phyloP scores from a whole-genome alignment of 208 protist genomes.

The Balamuthia mandrillaris region DNA sequence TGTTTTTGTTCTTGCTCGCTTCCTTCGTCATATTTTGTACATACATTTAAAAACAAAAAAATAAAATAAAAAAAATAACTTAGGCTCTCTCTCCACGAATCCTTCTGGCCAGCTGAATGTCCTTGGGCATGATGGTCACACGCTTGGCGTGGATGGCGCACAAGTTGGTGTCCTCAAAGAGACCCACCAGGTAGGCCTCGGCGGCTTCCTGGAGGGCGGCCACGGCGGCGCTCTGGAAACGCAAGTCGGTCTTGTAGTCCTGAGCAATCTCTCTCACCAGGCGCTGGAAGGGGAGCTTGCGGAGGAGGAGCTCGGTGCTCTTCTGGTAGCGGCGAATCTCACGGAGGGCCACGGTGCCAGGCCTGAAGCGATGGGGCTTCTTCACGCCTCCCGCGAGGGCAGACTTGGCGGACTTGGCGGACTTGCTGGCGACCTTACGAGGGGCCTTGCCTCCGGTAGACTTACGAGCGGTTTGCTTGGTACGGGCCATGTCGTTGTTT shows the following conservation, averaged over 20 bases:
- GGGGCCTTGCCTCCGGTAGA: conserved; percentile 90
- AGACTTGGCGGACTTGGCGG: conserved; percentile 88
- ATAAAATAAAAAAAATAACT: too few species aligned
- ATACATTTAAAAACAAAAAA: too few species aligned
- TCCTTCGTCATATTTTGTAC: too few species aligned
- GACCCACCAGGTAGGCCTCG: conserved; percentile 87
- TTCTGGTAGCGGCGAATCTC: conserved; percentile 98
- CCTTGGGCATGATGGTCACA: conserved; percentile 95
- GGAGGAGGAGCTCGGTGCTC: conserved; percentile 95
- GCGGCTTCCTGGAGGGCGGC: conserved; percentile 92
- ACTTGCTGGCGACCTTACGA: conserved; percentile 92
- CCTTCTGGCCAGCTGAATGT: conserved; percentile 93
- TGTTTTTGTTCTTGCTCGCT: too few species aligned
- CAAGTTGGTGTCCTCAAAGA: conserved; percentile 91
- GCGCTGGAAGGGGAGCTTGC: conserved; percentile 94
- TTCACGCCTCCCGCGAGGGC: conserved; percentile 83
- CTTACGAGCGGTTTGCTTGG: conserved; percentile 97
- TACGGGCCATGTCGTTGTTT: conserved; percentile 85
- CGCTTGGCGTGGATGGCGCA: conserved; percentile 96
- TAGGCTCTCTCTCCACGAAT: conserved; percentile 87
- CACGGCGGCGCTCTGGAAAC: conserved; percentile 80
- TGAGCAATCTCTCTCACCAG: conserved; percentile 97
- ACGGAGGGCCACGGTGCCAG: conserved; percentile 96
- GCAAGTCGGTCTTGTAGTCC: conserved; percentile 83
- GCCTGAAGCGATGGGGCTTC: conserved; percentile 94